Evolutionary conservation across 352 stramenopile genomes (phyloP), one percentile per base, ranked within the genome.

Genomic region (Phytophthora sp.): DNA sequence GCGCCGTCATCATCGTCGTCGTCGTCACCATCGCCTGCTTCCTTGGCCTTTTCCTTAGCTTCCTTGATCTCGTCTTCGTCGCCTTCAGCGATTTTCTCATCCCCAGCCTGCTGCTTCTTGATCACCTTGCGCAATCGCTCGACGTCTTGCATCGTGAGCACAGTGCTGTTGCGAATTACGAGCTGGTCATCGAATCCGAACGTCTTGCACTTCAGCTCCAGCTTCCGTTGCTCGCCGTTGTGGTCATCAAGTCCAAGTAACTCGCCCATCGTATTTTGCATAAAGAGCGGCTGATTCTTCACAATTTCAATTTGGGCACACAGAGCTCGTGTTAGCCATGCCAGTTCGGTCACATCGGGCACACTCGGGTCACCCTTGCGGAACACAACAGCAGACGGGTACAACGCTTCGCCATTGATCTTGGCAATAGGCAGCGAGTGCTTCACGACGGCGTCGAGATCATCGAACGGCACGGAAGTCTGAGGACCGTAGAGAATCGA

Each of bases 401-500:
- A 94, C 46, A 91, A 54, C n/a, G 26, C 15, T 23, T 80, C 74
- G 15, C 66, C 67, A 15, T 82, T 67, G 24, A 84, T 64, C 18
- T 66, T 83, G 2, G 70, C 80, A 49, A 92, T 66, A 11, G 53
- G 46, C 21, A 89, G 62, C 5, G 54, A 58, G 49, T 91, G 72
- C 61, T 82, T 89, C 52, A 78, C 79, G 39, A 95, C 78, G 13
- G 74, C 62, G 42, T 95, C 84, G 31, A 94, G 59, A 61, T 95
- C 87, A 30, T 95, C 81, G 49, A 95, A 95, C 9, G 87, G 81
- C 59, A 93, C 66, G 21, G 82, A 87, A 8, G 84, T 95, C 38
- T 83, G 55, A 0, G 69, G 64, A 8, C 84, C 84, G 23, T 83
- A 95, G 11, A 95, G 63, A 30, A 95, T 88, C 28, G 84, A 92